Evolutionary conservation across 2,329 filamentous ascomycete species (phyloP).

Genomic region (Hypoxylon sp.): DNA sequence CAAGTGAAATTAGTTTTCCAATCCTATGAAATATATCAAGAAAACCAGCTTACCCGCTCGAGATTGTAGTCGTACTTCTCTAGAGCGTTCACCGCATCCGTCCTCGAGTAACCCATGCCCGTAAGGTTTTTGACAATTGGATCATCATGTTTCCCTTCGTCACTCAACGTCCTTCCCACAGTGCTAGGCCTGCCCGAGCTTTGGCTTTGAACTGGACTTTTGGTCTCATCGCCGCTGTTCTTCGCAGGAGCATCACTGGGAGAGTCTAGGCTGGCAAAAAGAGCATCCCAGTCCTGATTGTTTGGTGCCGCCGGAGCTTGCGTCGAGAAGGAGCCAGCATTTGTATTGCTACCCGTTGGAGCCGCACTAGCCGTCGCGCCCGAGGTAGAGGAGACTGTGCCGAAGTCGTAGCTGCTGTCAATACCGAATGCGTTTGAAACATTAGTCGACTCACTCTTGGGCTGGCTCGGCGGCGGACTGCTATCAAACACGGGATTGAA

Average conservation of each 20-base stretch:
- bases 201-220: conserved; percentile 47
- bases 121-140: conserved; percentile 91
- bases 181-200: conserved; percentile 50
- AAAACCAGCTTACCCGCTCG: conserved; percentile 78
- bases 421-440: conserved; percentile 63
- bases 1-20: conserved; percentile 36
- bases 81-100: conserved; percentile 81
- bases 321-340: conserved; percentile 57
- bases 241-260: conserved; percentile 56
- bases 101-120: conserved; percentile 86
- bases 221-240: conserved; percentile 46
- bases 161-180: conserved; percentile 77
- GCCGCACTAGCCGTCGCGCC: conserved; percentile 50
- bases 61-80: conserved; percentile 98
- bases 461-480: conserved; percentile 68
- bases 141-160: conserved; percentile 87
- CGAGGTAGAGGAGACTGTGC: conserved; percentile 60
- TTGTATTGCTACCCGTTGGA: conserved; percentile 57
- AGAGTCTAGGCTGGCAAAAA: conserved; percentile 86
- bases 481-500: conserved; percentile 89
- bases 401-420: conserved; percentile 74
- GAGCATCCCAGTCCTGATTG: conserved; percentile 91
- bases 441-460: conserved; percentile 66
- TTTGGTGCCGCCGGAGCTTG: conserved; percentile 61
- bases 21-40: conserved; percentile 14